A percentile compares a stretch with the other conserved stretches of the same genome.
Evolutionary conservation across 768 basidiomycete species (phyloP).

Genomic region (Pisolithus sp.): DNA sequence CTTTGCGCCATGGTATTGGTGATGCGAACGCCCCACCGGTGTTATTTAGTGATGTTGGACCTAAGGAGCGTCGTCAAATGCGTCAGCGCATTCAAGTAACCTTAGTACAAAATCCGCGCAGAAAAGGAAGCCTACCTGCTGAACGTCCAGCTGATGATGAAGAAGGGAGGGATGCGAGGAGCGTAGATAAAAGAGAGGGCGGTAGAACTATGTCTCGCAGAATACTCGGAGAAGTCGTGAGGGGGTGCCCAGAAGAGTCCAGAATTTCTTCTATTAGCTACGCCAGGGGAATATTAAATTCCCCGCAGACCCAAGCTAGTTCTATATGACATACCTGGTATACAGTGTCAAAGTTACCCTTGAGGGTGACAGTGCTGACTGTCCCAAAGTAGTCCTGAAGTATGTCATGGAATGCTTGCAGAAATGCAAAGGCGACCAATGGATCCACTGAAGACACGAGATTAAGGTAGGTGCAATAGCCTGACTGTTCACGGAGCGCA

Average conservation of each 20-base stretch:
- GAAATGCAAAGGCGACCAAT: constrained; percentile 80
- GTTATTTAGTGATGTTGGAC: constrained; percentile 30
- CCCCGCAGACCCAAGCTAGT: too few species aligned
- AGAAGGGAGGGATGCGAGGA: constrained; percentile 37
- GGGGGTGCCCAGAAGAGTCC: constrained; percentile 85
- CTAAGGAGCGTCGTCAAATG: constrained; percentile 4
- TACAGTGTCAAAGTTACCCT: constrained; percentile 91
- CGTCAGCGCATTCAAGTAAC: not conserved
- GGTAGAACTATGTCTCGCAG: constrained; percentile 91
- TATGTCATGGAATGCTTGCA: constrained; percentile 80
- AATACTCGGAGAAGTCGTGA: constrained; percentile 86
- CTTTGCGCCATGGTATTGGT: constrained; percentile 90
- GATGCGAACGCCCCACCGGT: constrained; percentile 63
- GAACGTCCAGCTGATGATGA: constrained; percentile 23
- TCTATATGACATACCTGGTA: constrained; percentile 61
- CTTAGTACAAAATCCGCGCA: not conserved
- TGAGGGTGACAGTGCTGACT: constrained; percentile 71
- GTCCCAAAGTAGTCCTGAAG: constrained; percentile 83
- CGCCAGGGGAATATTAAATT: not conserved
- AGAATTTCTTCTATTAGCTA: constrained; percentile 94
- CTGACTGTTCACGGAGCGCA: too few species aligned
- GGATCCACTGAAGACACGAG: constrained; percentile 62
- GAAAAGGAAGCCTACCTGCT: constrained; percentile 14
- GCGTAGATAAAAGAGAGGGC: constrained; percentile 77
- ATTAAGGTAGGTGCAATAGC: not conserved